Conservation (phyloP, 352 stramenopile species). For the Globisporangium radiosum region DNA sequence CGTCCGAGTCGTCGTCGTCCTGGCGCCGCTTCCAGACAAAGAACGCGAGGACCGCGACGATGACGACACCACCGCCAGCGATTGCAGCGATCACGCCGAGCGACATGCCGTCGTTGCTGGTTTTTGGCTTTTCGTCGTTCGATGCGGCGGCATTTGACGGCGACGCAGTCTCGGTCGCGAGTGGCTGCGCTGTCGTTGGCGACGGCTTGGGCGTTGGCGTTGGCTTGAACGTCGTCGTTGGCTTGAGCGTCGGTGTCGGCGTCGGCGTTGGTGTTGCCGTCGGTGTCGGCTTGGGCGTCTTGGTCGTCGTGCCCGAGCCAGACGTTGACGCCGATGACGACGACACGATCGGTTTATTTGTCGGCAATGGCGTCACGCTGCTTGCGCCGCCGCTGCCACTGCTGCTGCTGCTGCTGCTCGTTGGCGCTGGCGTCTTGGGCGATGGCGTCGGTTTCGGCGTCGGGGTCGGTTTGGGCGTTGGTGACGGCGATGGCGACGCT, state of each 20-base stretch:
- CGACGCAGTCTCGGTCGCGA: constrained; percentile 12
- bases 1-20: constrained; percentile 59
- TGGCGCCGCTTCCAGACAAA: constrained; percentile 51
- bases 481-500: not conserved
- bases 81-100: constrained; percentile 49
- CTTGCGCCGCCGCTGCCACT: constrained; percentile 18
- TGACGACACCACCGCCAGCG: constrained; percentile 23
- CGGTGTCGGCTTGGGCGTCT: constrained; percentile 15
- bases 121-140: constrained; percentile 10
- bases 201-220: constrained; percentile 11
- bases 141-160: constrained; percentile 28
- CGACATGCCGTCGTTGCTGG: constrained; percentile 15
- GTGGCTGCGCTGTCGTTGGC: too few relatives aligned
- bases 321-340: constrained; percentile 18
- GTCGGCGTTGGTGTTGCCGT: constrained; percentile 15
- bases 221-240: constrained; percentile 7
- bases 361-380: constrained; percentile 1
- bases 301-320: constrained; percentile 13
- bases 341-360: constrained; percentile 5
- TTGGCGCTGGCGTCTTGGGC: constrained; percentile 16
- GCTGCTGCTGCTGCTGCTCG: constrained; percentile 10
- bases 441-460: constrained; percentile 13
- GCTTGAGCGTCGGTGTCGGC: constrained; percentile 20
- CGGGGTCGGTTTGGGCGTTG: constrained; percentile 8
- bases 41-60: constrained; percentile 46